Base-by-base conservation (phyloP, 2,329 filamentous ascomycete species). In the Ramichloridium luteum region DNA sequence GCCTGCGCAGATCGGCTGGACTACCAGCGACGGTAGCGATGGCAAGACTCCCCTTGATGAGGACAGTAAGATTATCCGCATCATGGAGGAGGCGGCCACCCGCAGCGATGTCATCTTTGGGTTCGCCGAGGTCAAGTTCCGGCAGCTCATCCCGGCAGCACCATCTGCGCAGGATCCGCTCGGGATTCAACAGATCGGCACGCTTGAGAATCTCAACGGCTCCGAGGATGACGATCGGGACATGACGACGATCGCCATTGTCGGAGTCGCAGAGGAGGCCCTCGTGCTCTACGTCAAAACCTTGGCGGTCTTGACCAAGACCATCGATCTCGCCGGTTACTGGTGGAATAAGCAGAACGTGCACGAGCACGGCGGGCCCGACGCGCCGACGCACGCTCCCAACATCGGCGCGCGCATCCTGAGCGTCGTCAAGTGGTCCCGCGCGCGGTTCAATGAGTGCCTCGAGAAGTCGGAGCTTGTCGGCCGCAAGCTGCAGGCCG, bases 61-160 rank as follows among this genome's bases (percentile, higher is more conserved):
- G 50, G 90, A 96, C 51, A 66, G 70, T 11, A 74, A 72, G 41
- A 76, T 81, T 25, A 75, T 88, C 2, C 79, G 85, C 49, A 70
- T 74, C 27, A 85, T 96, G 35, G 88, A 98, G 55, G 86, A 96
- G 47, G 79, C 83, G 42, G 90, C 90, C 2, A 90, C 85, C 17
- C 72, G 86, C 23, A 94, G 86, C 51, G 86, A 98, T 55, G 90
- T 94, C 27, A 86, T 98, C 3, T 98, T 86, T 54, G 86, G 88
- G 3, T 96, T 98, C 57, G 90, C 90, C 4, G 88, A 98, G 59
- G 88, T 98, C 51, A 98, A 98, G 58, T 94, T 92, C 59, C 90
- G 92, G 57, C 90, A 98, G 57, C 70, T 98, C n/a, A 74, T 94
- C 30, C 90, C 90, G 3, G 63, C 90, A 27, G 76, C 83, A 1